phyloP scores from a whole-genome alignment of 2,329 filamentous ascomycete species.

The Ophiostoma sp. region DNA sequence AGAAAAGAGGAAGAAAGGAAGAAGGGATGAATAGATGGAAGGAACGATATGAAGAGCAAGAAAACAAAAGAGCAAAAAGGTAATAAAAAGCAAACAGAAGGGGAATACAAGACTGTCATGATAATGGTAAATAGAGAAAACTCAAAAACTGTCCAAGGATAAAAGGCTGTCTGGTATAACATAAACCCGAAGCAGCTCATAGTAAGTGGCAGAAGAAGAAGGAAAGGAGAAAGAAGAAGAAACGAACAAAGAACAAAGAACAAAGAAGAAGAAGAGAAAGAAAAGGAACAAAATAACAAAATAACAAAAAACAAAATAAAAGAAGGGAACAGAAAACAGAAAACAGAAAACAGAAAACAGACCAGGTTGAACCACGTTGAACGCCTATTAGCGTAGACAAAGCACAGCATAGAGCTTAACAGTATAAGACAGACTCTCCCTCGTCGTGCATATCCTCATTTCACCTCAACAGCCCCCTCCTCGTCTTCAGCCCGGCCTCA shows the following conservation, averaged over 20 bases:
- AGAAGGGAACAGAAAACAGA: background rate
- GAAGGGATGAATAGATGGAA: background rate
- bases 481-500: background rate
- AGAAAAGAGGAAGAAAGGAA: too few relatives aligned
- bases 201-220: background rate
- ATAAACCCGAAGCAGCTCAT: too few relatives aligned
- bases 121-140: background rate
- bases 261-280: background rate
- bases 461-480: background rate
- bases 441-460: background rate
- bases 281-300: background rate
- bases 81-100: background rate
- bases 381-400: background rate
- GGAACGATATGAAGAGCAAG: background rate
- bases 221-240: background rate
- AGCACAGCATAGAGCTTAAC: background rate
- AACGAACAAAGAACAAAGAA: background rate
- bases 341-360: background rate
- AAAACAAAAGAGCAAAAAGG: background rate
- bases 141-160: background rate
- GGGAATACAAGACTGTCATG: slow-evolving; percentile 11
- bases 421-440: background rate
- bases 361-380: too few relatives aligned
- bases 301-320: background rate
- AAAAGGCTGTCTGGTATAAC: background rate